These are phyloP conservation scores for Fusarium mangiferae DNA, from an alignment of 2,329 filamentous ascomycete species.

Conservation along the genomic window DNA sequence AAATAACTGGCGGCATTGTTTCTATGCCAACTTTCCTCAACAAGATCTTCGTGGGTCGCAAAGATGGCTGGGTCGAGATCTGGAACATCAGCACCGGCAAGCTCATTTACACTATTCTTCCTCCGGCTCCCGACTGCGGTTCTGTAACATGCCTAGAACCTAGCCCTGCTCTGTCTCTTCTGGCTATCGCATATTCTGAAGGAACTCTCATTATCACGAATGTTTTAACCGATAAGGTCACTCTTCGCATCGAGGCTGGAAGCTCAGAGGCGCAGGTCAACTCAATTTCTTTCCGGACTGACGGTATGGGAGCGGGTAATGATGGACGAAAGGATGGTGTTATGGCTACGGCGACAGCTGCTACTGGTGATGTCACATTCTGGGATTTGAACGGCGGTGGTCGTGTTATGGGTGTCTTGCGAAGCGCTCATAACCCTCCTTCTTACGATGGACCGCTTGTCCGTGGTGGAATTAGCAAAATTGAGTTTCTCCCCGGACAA, in stretches of 20 bases:
- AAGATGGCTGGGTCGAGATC: conserved; percentile 91
- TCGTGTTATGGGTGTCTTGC: conserved; percentile 84
- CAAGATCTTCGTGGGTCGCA: conserved; percentile 90
- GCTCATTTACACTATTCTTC: conserved; percentile 88
- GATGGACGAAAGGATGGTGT: conserved; percentile 88
- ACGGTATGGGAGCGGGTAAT: conserved; percentile 86
- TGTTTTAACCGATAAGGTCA: conserved; percentile 77
- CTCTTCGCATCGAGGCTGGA: conserved; percentile 76
- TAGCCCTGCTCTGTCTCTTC: conserved; percentile 82
- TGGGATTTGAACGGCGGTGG: conserved; percentile 96
- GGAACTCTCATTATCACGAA: conserved; percentile 85
- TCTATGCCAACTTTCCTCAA: conserved; percentile 96
- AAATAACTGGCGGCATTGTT: conserved; percentile 81
- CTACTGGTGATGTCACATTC: conserved; percentile 88
- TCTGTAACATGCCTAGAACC: conserved; percentile 89
- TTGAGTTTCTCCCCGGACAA: conserved; percentile 91
- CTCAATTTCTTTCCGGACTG: conserved; percentile 89
- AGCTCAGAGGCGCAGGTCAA: conserved; percentile 74
- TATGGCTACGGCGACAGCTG: conserved; percentile 87
- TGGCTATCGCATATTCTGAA: conserved; percentile 87
- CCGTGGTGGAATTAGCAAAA: conserved; percentile 82
- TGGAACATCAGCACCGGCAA: conserved; percentile 97
- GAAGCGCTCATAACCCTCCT: conserved; percentile 87
- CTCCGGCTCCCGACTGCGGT: conserved; percentile 77
- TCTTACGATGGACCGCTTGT: conserved; percentile 64